These are phyloP conservation scores for Sonneratia caseolaris DNA, from an alignment of 345 rosid species.

Conservation along the genomic window DNA sequence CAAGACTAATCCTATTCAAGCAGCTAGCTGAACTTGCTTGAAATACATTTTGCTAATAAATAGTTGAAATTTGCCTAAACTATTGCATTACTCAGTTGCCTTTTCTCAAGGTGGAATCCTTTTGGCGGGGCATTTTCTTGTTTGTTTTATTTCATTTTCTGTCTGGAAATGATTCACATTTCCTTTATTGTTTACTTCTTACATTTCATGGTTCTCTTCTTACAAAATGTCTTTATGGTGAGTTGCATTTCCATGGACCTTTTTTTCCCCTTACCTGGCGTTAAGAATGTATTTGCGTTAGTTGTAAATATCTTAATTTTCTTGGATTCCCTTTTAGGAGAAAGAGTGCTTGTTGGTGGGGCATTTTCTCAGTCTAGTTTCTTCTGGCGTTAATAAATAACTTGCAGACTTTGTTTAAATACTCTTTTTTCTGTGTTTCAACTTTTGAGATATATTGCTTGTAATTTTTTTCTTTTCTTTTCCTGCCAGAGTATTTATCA, in stretches of 20 bases:
- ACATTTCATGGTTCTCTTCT: background rate
- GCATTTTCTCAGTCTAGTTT: background rate
- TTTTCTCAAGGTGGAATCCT: no score
- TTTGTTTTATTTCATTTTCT: no score
- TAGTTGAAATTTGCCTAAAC: no score
- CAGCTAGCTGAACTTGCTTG: no score
- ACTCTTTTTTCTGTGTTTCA: no score
- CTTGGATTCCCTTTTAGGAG: background rate
- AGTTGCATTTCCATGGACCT: background rate
- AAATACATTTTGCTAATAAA: no score
- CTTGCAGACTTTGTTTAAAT: background rate
- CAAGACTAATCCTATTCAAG: no score
- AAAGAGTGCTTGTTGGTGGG: background rate
- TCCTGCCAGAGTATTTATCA: no score
- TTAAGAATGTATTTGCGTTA: background rate
- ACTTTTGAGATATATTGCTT: no score
- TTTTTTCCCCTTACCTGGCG: background rate
- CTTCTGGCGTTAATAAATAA: background rate
- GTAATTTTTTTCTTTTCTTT: background rate
- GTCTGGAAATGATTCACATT: no score
- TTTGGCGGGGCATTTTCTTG: background rate
- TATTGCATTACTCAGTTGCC: no score
- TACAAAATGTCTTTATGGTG: background rate
- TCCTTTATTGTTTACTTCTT: no score
- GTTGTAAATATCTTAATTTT: background rate